phyloP scores from a whole-genome alignment of 257 asterid species.

The Solanum bukasovii region DNA sequence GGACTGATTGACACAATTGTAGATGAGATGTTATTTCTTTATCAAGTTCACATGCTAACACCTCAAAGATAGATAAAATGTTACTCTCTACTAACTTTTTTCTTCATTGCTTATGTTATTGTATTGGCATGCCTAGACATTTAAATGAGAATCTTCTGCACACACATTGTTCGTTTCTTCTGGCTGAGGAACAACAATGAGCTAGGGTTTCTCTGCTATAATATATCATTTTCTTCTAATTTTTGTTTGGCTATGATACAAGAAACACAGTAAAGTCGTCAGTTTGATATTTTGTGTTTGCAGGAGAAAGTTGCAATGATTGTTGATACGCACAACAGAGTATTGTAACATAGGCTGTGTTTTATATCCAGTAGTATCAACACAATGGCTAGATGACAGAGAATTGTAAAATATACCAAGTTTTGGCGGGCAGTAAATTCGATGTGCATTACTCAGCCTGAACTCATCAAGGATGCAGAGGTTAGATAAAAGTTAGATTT shows the following conservation, averaged over 20 bases:
- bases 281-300: neutral
- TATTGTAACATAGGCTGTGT: neutral
- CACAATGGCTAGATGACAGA: neutral
- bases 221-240: neutral
- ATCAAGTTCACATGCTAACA: neutral
- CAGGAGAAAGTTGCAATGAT: conserved; percentile 64
- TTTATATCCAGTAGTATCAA: neutral
- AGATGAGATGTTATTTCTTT: neutral
- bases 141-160: neutral
- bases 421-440: conserved; percentile 6
- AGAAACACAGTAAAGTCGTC: neutral
- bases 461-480: neutral
- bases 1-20: neutral
- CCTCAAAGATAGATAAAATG: neutral
- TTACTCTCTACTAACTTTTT: neutral
- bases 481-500: neutral
- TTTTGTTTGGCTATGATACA: neutral
- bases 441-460: neutral
- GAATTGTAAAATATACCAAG: conserved; percentile 3
- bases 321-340: conserved; percentile 36
- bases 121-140: neutral
- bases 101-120: neutral
- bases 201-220: neutral
- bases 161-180: neutral
- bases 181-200: neutral